Percentiles rank a stretch among this genome's conserved stretches.
phyloP scores from a whole-genome alignment of 495 filamentous ascomycete species.

The Parathielavia appendiculata region DNA sequence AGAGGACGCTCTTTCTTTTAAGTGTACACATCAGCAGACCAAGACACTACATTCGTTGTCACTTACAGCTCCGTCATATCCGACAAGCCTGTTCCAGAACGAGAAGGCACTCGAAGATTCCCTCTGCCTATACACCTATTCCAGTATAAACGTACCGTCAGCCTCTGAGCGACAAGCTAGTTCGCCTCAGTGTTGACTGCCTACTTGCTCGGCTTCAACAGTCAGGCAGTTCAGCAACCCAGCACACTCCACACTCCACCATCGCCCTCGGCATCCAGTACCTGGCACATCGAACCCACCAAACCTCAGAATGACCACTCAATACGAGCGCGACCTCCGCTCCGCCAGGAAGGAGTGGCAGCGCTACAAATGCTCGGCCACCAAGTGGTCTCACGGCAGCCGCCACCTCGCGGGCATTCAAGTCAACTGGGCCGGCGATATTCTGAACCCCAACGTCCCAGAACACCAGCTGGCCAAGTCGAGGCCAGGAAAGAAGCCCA shows the following conservation, averaged over 20 bases:
- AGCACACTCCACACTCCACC: neutral
- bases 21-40: neutral
- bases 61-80: neutral
- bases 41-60: neutral
- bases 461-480: conserved; percentile 30
- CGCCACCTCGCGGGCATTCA: conserved; percentile 27
- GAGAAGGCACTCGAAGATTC: too few relatives aligned
- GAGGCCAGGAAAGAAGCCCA: conserved; percentile 24
- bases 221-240: too few relatives aligned
- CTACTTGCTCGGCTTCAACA: too few relatives aligned
- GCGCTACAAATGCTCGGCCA: conserved; percentile 38
- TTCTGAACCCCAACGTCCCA: conserved; percentile 1
- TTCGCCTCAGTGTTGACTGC: too few relatives aligned
- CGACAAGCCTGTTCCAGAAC: too few relatives aligned
- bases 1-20: neutral
- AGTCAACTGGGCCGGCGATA: conserved; percentile 3
- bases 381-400: conserved; percentile 41
- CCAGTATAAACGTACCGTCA: too few relatives aligned
- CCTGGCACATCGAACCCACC: neutral
- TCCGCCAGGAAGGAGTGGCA: conserved; percentile 39
- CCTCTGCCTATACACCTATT: too few relatives aligned
- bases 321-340: conserved; percentile 42
- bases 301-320: conserved; percentile 19
- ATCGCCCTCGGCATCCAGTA: neutral
- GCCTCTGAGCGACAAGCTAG: too few relatives aligned